phyloP scores from a whole-genome alignment of 257 asterid genomes.

The Solanum peruvianum region DNA sequence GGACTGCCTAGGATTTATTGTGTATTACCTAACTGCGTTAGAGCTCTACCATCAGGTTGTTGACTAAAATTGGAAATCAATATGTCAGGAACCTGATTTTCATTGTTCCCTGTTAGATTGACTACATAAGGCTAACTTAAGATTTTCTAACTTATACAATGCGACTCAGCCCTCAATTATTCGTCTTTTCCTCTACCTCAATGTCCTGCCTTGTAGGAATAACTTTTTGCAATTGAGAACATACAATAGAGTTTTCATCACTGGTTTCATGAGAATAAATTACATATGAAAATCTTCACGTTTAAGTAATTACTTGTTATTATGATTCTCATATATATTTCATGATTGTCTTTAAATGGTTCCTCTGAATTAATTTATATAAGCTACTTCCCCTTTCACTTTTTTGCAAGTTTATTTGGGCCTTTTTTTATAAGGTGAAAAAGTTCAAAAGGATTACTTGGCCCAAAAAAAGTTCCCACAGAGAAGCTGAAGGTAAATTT shows the following conservation, averaged over 20 bases:
- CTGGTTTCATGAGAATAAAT: neutral
- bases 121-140: neutral
- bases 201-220: neutral
- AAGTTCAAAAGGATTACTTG: neutral
- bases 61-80: neutral
- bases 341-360: neutral
- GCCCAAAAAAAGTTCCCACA: constrained; percentile 43
- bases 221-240: neutral
- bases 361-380: neutral
- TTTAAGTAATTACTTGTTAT: neutral
- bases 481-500: constrained; percentile 11
- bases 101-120: neutral
- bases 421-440: neutral
- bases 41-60: constrained; percentile 1
- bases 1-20: neutral
- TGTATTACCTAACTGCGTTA: neutral
- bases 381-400: neutral
- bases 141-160: neutral
- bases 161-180: neutral
- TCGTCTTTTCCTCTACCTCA: neutral
- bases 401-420: neutral
- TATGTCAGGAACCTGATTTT: neutral
- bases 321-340: neutral
- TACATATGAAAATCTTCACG: neutral
- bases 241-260: neutral